Base-by-base conservation (phyloP, 345 rosid species). In the Aurinia saxatilis region DNA sequence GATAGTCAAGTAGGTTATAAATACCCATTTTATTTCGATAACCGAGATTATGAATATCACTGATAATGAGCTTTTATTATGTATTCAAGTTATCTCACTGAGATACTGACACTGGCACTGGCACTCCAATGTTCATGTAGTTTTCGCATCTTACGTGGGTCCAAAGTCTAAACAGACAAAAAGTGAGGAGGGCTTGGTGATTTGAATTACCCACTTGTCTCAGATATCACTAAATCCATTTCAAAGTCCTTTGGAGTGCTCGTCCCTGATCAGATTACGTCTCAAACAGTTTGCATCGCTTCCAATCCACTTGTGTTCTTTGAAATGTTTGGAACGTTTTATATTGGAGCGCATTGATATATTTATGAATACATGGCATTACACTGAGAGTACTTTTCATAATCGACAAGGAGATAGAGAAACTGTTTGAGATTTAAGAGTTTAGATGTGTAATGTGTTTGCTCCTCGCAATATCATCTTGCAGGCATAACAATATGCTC, bases 101-200 rank as follows among this genome's bases (percentile, higher is more conserved):
- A 2, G 6, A 1, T 21, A 21, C 25, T 21, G 25, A 27, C 16
- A 16, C 37, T 50, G 30, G 2, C 4, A 21, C 25, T 21, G 25
- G 15, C 16, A 16, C 37, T 50, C 18, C 16, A 25, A 37, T 45
- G 42, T 14, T 10, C 27, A 2, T 81, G 73, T 56, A 91, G 96
- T 91, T 84, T 68, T 84, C 96, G 13, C 96, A 88, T 68, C 87
- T 88, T 54, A 91, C 91, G 12, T 88, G 95, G 98, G 81, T 91
- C 54, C 98, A 91, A 82, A 85, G 81, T 91, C 54, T 96, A 91
- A 82, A 85, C 95, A 35, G 95, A 87, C 19, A 88, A 91, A 60
- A 84, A 88, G 67, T 77, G 95, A 0, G 95, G 98, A 46, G 91
- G 96, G 25, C 95, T 91, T 17, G 96, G 98, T 71, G 96, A 88